phyloP scores from a whole-genome alignment of 169 alveolate species.

The Plasmodium vinckei region DNA sequence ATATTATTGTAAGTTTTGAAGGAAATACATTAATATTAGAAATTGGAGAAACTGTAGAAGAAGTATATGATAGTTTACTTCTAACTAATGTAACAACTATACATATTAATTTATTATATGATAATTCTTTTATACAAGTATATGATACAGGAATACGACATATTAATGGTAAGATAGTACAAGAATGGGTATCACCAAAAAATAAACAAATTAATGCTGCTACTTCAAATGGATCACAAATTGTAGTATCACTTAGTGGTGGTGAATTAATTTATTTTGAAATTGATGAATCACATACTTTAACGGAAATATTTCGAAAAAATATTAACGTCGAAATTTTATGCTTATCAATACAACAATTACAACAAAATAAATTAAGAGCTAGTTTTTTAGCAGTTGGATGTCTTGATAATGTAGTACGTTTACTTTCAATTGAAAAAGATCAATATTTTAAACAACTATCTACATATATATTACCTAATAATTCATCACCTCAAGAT shows the following conservation, averaged over 20 bases:
- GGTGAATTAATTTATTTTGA: constrained; percentile 96
- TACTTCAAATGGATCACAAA: constrained; percentile 93
- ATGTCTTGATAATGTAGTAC: constrained; percentile 94
- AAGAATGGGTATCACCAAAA: constrained; percentile 89
- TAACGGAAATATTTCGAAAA: constrained; percentile 89
- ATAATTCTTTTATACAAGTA: constrained; percentile 93
- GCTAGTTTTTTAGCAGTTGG: constrained; percentile 97
- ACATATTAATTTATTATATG: constrained; percentile 88
- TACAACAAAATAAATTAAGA: constrained; percentile 92
- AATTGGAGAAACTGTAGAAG: constrained; percentile 95
- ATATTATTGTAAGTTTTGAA: constrained; percentile 95
- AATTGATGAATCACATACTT: constrained; percentile 91
- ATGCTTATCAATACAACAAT: constrained; percentile 92
- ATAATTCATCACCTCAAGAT: constrained; percentile 89
- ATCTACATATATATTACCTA: constrained; percentile 94
- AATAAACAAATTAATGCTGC: constrained; percentile 92
- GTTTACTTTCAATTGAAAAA: constrained; percentile 93
- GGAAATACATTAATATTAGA: constrained; percentile 95
- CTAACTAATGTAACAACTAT: constrained; percentile 90
- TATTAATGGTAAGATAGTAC: constrained; percentile 82
- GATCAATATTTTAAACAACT: constrained; percentile 93
- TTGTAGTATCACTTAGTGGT: constrained; percentile 92
- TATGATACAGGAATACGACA: constrained; percentile 93
- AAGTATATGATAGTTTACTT: constrained; percentile 93
- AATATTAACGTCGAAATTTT: constrained; percentile 89